A percentile compares a stretch with the other conserved stretches of the same genome.
phyloP scores from a whole-genome alignment of 2,329 filamentous ascomycete genomes.

The Macrophomina tecta region DNA sequence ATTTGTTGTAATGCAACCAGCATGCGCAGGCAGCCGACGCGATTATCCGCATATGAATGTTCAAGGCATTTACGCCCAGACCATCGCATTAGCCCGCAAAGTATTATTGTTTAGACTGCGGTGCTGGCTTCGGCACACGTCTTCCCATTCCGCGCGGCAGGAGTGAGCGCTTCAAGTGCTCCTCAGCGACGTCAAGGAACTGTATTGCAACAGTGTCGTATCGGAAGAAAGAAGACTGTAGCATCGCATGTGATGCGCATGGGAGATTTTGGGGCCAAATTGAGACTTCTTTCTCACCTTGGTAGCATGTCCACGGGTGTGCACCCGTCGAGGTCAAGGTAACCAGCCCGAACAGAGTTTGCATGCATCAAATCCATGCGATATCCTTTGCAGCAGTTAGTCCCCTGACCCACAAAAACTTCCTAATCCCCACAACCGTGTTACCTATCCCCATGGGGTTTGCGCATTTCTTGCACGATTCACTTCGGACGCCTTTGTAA shows the following conservation, averaged over 20 bases:
- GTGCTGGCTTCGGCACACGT: too few species aligned
- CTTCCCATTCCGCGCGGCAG: too few species aligned
- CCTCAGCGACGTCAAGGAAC: not conserved
- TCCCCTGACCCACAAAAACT: constrained; percentile 17
- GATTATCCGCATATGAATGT: too few species aligned
- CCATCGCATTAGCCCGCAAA: too few species aligned
- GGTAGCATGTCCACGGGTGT: constrained; percentile 77
- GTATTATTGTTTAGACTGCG: too few species aligned
- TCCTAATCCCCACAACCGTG: not conserved
- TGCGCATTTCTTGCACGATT: constrained; percentile 63
- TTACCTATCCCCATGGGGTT: constrained; percentile 54
- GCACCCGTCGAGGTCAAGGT: constrained; percentile 77
- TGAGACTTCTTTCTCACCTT: constrained; percentile 51
- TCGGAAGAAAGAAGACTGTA: not conserved
- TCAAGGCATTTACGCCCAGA: too few species aligned
- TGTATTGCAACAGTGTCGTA: not conserved
- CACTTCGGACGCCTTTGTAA: constrained; percentile 48
- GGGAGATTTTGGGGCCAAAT: constrained; percentile 5
- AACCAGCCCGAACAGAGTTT: constrained; percentile 76
- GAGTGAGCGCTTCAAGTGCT: not conserved
- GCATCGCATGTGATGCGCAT: not conserved
- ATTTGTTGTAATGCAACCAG: too few species aligned
- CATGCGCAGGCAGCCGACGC: too few species aligned
- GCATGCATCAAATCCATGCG: constrained; percentile 74
- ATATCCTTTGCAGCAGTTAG: constrained; percentile 37